Base-by-base conservation (phyloP, 1,284 basidiomycete genomes). In the Malassezia obtusa region DNA sequence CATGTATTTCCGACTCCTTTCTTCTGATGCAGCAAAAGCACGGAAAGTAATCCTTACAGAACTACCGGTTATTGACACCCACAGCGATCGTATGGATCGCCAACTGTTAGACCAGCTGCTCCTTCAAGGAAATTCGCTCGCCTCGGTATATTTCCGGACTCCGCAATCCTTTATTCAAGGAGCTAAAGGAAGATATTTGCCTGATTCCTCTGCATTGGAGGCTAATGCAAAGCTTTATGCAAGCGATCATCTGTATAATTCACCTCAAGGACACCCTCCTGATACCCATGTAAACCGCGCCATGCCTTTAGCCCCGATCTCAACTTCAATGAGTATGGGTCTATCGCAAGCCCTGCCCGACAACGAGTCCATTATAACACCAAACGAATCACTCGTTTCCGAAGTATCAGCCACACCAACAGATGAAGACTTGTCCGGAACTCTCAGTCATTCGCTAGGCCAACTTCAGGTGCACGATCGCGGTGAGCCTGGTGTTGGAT, bases 1-100 rank as follows among this genome's bases (percentile, higher is more conserved):
- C 78, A 96, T 99, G 86, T 99, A 98, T 77, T 98, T 92, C 92
- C 84, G 94, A 43, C 79, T 99, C 76, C 80, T 98, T 33, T 92
- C 92, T 1, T 85, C 90, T 17, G 90, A 95, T 73, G 90, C 94
- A 1, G 78, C 84, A 1, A 84, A 86, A 1, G 92, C 94, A 2
- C 82, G 85, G 37, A 54, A 88, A 62, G 86, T 98, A 57, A 90
- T 98, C n/a, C 79, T 98, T 17, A 81, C 87, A 8, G 87, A 89
- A 61, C 96, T 95, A 67, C 94, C 94, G 15, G 80, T 89, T 3
- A 96, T 98, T 61, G 91, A 89, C n/a, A 96, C 89, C 1, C 91
- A 98, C 73, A 89, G 89, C 6, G 94, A 99, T 71, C 79, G 89
- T 35, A 95, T 98, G 88, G 80, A 63, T 78, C 77, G 71, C 3